Conservation (phyloP, 129 eudicot species). For the Flaveria trinervia region DNA sequence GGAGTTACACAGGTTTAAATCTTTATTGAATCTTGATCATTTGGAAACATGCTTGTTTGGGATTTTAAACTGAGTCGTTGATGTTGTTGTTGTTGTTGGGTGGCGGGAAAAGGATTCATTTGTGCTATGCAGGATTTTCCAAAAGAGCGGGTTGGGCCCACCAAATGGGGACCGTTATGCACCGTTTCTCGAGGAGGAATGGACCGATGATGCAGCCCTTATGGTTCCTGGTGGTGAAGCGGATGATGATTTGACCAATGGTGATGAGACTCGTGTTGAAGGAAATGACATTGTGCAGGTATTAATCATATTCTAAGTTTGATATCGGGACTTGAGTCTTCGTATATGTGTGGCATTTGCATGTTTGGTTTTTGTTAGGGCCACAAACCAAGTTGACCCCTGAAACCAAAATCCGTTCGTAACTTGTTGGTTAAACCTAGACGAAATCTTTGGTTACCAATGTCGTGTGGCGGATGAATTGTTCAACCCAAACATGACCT, state of each 20-base stretch:
- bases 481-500: no score
- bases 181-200: constrained; percentile 10
- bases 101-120: constrained; percentile 7
- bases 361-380: background rate
- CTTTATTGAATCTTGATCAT: background rate
- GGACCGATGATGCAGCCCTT: constrained; percentile 15
- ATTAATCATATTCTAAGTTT: background rate
- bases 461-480: no score
- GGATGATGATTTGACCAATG: background rate
- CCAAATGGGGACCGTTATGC: constrained; percentile 13
- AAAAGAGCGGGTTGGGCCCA: background rate
- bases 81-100: background rate
- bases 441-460: background rate
- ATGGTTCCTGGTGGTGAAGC: constrained; percentile 8
- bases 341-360: constrained; percentile 10
- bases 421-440: background rate
- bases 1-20: constrained; percentile 5
- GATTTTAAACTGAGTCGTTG: background rate
- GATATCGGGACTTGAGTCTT: background rate
- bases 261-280: constrained; percentile 1
- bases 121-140: background rate
- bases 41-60: background rate
- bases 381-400: constrained; percentile 1
- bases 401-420: background rate
- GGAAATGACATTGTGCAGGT: constrained; percentile 5